These are phyloP conservation scores for Perkinsus chesapeaki DNA, from an alignment of 169 alveolate genomes.

Conservation along the genomic window DNA sequence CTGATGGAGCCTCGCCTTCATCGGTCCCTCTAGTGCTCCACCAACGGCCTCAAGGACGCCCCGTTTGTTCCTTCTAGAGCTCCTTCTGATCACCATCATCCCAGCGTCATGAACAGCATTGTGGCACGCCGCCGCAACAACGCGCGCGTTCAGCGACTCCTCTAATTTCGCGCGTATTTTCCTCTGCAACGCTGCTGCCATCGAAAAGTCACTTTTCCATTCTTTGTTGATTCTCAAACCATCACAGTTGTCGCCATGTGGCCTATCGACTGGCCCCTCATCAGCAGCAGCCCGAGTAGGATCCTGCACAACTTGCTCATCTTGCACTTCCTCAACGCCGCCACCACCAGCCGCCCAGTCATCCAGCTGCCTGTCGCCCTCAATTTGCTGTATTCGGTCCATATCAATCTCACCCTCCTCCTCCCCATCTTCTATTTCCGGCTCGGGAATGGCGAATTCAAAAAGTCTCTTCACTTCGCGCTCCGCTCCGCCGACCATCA, in stretches of 20 bases:
- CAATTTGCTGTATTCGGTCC: background rate
- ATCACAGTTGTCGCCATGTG: background rate
- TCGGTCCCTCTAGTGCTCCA: background rate
- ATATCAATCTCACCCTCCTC: background rate
- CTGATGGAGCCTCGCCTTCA: background rate
- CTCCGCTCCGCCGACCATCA: background rate
- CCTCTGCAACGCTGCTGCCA: background rate
- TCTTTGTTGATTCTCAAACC: background rate
- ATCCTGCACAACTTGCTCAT: background rate
- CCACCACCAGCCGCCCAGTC: no score
- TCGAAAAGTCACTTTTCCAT: background rate
- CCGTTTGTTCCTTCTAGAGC: background rate
- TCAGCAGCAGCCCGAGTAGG: background rate
- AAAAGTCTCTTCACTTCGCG: background rate
- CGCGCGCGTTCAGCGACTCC: background rate
- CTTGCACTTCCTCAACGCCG: slow-evolving; percentile 1
- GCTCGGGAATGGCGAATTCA: background rate
- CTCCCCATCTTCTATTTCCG: background rate
- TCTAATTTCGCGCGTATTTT: background rate
- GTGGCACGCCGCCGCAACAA: background rate
- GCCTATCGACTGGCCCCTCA: background rate
- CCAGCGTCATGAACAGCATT: background rate
- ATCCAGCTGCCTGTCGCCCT: background rate
- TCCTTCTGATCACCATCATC: background rate
- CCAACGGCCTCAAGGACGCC: background rate